Evolutionary conservation across 106 monocot genomes (phyloP), one percentile per base, ranked within the genome.

Genomic region (Cymbidium sinense): DNA sequence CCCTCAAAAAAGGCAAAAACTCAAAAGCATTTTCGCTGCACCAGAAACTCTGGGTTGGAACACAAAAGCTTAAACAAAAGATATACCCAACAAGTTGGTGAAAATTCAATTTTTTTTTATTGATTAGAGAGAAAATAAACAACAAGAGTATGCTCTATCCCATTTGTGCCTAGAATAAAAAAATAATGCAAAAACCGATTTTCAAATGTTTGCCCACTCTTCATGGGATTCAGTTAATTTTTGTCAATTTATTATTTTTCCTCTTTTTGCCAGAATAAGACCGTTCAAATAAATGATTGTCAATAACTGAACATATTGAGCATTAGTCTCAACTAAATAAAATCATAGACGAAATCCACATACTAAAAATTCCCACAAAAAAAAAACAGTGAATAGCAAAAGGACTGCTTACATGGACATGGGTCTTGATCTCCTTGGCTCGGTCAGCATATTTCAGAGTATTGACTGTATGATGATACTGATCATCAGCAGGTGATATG

Each of bases 401-500:
- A 20, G 70, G 76, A 70, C 2, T 70, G 69, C 21, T 85, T 77
- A 98, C 98, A 77, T 94, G 98, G 34, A 99, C 81, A 64, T 99
- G 94, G 27, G 98, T 99, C 84, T 99, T 99, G 77, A 99, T 99
- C 73, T 99, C 98, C 77, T 99, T 99, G 50, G 98, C 98, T 67
- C 98, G 86, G 47, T 99, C 98, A 58, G 98, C 98, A 92, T 99
- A 99, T 83, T 99, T 99, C 52, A 99, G 83, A 29, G 98, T 99
- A 83, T 94, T 99, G 61, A 94, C 76, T 39, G 98, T 94, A 83
- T 99, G 98, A 64, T 94, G 92, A 81, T 99, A 99, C 70, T 99
- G 98, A 86, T 86, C 86, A 87, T 94, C 88, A 44, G 91, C 90
- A 70, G 98, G 98, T 75, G 94, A 99, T 83, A 99, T 86, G 73